phyloP scores from a whole-genome alignment of 352 stramenopile species.

The Pythium utonaiense region DNA sequence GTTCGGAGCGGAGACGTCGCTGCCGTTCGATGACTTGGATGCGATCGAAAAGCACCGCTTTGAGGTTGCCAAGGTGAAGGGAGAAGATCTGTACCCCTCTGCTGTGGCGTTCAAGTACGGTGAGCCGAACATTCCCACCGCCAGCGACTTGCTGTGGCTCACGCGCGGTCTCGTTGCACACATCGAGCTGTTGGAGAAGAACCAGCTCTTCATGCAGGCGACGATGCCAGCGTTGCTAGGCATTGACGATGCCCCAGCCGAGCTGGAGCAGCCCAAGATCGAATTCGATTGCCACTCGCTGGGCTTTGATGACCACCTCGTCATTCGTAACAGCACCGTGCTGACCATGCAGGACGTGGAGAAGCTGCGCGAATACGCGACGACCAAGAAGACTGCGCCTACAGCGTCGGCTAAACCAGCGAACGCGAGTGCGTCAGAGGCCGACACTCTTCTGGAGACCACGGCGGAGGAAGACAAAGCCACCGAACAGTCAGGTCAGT shows the following conservation, averaged over 20 bases:
- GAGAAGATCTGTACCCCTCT: constrained; percentile 57
- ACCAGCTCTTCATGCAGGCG: constrained; percentile 68
- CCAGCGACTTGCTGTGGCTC: constrained; percentile 67
- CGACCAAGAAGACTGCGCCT: constrained; percentile 22
- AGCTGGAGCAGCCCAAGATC: constrained; percentile 44
- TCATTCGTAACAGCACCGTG: constrained; percentile 78
- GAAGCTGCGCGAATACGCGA: constrained; percentile 46
- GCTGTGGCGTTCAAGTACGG: constrained; percentile 70
- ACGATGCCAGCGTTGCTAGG: constrained; percentile 61
- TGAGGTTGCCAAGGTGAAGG: constrained; percentile 40
- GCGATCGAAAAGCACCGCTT: constrained; percentile 56
- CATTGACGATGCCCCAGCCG: constrained; percentile 32
- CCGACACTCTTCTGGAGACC: neutral
- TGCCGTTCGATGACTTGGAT: constrained; percentile 82
- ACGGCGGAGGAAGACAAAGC: constrained; percentile 20
- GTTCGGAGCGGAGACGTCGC: constrained; percentile 57
- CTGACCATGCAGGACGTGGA: constrained; percentile 75
- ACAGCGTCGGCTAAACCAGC: neutral
- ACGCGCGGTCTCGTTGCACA: constrained; percentile 59
- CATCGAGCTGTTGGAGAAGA: constrained; percentile 61
- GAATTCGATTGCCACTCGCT: constrained; percentile 57
- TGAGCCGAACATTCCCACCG: constrained; percentile 58
- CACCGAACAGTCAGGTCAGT: constrained; percentile 6
- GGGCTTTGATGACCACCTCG: constrained; percentile 56
- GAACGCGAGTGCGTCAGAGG: neutral